Conservation (phyloP, 1,139 yeast genomes). For the Protomyces gravidus region DNA sequence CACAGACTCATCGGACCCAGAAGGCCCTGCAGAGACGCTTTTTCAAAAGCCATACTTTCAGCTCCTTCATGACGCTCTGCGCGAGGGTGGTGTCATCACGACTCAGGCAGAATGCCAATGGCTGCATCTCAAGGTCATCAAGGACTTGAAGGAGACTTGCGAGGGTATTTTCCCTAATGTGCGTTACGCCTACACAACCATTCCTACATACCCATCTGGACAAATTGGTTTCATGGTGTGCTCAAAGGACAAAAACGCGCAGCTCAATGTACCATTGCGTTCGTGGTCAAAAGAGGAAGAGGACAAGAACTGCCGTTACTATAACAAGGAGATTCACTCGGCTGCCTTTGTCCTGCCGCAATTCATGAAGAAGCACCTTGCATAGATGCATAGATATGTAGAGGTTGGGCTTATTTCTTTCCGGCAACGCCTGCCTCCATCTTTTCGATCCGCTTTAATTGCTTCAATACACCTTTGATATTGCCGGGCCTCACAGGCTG, state of each 20-base stretch:
- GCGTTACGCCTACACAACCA: constrained; percentile 64
- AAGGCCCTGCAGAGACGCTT: constrained; percentile 94
- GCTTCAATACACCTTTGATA: background rate
- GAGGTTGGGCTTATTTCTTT: background rate
- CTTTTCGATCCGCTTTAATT: background rate
- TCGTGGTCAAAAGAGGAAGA: constrained; percentile 50
- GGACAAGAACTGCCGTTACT: constrained; percentile 58
- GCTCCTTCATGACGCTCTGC: constrained; percentile 63
- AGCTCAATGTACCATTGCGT: constrained; percentile 58
- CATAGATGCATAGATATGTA: constrained; percentile 24
- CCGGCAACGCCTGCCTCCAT: background rate
- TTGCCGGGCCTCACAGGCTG: background rate
- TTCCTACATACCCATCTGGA: constrained; percentile 88
- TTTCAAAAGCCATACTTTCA: constrained; percentile 80
- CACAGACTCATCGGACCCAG: constrained; percentile 95
- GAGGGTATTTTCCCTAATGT: constrained; percentile 66
- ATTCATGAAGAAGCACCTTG: constrained; percentile 58
- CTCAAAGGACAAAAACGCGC: constrained; percentile 53
- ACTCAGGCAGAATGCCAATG: constrained; percentile 91
- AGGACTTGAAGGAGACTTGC: constrained; percentile 58
- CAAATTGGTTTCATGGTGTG: constrained; percentile 87
- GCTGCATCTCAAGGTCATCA: constrained; percentile 70
- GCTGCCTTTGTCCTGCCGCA: constrained; percentile 83
- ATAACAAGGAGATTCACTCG: constrained; percentile 64
- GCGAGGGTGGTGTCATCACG: constrained; percentile 71